These are phyloP conservation scores for Leishmania aethiopica DNA, from an alignment of 208 protist species.

Conservation along the genomic window DNA sequence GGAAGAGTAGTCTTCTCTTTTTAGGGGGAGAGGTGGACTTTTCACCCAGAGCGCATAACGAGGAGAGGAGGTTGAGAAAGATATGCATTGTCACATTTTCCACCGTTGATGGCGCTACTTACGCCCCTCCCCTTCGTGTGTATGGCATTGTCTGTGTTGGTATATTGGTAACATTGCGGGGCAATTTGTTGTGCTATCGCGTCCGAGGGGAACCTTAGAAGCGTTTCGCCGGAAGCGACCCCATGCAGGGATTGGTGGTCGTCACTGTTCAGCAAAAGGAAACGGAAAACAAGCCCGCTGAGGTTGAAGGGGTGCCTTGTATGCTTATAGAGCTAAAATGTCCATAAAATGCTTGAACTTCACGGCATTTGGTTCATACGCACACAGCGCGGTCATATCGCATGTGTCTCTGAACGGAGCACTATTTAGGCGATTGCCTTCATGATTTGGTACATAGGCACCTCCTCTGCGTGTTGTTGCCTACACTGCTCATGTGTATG, in stretches of 20 bases:
- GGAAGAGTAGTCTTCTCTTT: too few relatives aligned
- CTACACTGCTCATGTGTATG: neutral
- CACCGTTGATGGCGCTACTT: too few relatives aligned
- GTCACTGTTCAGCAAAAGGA: neutral
- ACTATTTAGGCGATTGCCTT: neutral
- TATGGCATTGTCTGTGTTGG: neutral
- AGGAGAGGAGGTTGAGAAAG: neutral
- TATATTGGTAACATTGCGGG: neutral
- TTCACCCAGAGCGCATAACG: neutral
- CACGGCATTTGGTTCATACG: neutral
- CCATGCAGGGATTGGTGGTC: neutral
- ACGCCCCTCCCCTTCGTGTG: neutral
- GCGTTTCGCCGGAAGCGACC: neutral
- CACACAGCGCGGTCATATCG: neutral
- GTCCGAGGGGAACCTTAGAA: neutral
- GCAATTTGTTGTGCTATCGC: neutral
- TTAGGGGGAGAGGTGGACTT: neutral
- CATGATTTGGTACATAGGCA: neutral
- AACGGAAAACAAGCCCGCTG: neutral
- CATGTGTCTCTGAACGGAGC: conserved; percentile 5
- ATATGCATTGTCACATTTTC: neutral
- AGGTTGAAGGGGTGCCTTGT: neutral
- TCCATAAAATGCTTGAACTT: neutral
- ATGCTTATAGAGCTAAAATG: neutral
- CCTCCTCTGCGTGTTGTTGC: neutral